These are phyloP conservation scores for Fraxinus greggii DNA, from an alignment of 305 asterid genomes.

Conservation along the genomic window DNA sequence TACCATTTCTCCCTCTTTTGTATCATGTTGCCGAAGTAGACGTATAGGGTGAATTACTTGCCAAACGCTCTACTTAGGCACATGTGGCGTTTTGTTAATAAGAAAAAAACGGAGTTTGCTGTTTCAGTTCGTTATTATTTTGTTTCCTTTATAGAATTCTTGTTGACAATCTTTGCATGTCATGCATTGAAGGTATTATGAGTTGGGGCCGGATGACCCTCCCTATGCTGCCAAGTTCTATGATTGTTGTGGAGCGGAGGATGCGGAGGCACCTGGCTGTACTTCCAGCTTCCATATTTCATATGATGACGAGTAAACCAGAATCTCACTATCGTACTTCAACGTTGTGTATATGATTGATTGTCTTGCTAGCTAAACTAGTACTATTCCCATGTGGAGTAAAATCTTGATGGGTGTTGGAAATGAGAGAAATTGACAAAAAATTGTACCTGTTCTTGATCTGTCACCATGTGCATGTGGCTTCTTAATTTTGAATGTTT, in stretches of 20 bases:
- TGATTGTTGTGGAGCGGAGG: slow-evolving; percentile 93
- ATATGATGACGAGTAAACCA: slow-evolving; percentile 44
- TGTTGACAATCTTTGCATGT: slow-evolving; percentile 12
- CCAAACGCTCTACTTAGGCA: background rate
- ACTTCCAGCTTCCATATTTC: slow-evolving; percentile 62
- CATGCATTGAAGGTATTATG: slow-evolving; percentile 63
- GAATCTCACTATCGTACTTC: background rate
- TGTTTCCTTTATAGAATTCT: background rate
- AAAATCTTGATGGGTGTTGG: background rate
- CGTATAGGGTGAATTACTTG: background rate
- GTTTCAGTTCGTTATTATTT: background rate
- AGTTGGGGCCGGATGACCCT: slow-evolving; percentile 77
- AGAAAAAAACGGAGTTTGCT: too few relatives aligned
- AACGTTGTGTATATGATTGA: background rate
- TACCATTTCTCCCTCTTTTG: background rate
- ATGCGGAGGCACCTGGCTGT: slow-evolving; percentile 72
- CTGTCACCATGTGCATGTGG: background rate
- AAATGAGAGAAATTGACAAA: background rate
- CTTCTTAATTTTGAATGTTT: background rate
- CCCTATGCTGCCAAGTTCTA: slow-evolving; percentile 94
- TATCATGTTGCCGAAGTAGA: background rate
- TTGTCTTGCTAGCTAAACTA: background rate
- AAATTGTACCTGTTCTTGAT: background rate
- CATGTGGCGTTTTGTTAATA: too few relatives aligned
- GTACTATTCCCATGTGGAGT: background rate